Percentiles rank a stretch among this genome's conserved stretches.
These are phyloP conservation scores for Epichloe coenophiala DNA, from an alignment of 2,329 filamentous ascomycete species.

Conservation along the genomic window DNA sequence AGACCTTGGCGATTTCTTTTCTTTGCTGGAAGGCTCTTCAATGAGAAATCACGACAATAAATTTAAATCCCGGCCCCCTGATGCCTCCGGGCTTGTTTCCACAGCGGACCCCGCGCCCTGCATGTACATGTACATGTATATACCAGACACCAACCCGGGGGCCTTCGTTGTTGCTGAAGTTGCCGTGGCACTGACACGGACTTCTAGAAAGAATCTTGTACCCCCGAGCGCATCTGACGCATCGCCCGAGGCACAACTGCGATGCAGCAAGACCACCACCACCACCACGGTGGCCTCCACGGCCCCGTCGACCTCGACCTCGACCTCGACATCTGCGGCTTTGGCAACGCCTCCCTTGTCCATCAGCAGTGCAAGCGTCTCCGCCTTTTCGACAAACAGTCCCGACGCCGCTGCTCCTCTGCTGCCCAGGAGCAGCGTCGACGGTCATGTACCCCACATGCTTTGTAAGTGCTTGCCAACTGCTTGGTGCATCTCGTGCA, in stretches of 20 bases:
- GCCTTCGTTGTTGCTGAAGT: neutral
- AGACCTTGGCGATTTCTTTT: neutral
- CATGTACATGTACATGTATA: no score
- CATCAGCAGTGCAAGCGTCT: constrained; percentile 12
- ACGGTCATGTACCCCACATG: constrained; percentile 33
- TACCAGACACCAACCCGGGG: neutral
- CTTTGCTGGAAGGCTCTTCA: neutral
- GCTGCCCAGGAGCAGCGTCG: constrained; percentile 11
- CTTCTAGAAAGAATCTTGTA: constrained; percentile 30
- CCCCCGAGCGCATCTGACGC: constrained; percentile 16
- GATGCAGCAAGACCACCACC: constrained; percentile 8
- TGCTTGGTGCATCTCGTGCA: no score
- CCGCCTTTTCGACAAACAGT: constrained; percentile 16
- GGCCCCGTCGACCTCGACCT: neutral
- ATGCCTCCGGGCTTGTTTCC: neutral
- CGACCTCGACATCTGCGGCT: neutral
- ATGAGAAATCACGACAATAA: constrained; percentile 2
- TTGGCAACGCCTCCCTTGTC: constrained; percentile 8
- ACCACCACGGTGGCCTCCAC: neutral
- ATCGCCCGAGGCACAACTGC: constrained; percentile 27
- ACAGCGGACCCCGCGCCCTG: neutral
- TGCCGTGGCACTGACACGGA: constrained; percentile 11
- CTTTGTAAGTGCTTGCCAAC: constrained; percentile 33
- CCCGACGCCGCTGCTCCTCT: neutral
- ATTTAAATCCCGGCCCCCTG: neutral